Base-by-base conservation (phyloP, 129 eudicot genomes). In the Artemisia argyi region DNA sequence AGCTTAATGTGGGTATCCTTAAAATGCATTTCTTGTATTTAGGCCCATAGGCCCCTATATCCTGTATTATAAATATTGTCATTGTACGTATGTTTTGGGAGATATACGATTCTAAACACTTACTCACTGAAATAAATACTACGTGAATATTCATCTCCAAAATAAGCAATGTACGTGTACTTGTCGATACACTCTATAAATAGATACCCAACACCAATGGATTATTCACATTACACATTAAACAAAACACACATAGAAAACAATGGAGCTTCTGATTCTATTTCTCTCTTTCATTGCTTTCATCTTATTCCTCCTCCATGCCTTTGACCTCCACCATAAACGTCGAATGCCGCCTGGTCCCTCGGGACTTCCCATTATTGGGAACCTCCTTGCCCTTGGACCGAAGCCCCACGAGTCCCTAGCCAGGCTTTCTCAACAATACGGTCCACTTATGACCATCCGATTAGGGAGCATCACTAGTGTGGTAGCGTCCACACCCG, bases 341-440 rank as follows among this genome's bases (percentile, higher is more conserved):
- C n/a, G 57, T 7, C 57, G 16, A 24, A 46, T 66, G 35, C 71
- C 71, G 39, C 71, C 71, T 0, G 81, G 85, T 22, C 85, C 79
- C 4, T 14, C 46, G 0, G 79, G 80, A 20, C 42, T 82, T 50
- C 86, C 83, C 22, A 48, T 82, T 50, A 39, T 82, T 28, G 86
- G 86, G 7, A 82, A 79, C 69, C 80, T 82, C 59, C 75, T 82
- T n/a, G n/a, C 64, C 1, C 63, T 82, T 0, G 83, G 86, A 13
- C 51, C 65, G 1, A 73, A 68, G 39, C 86, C 86, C 15, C 82
- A 78, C 22, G 76, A 73, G 50, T 44, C 83, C 56, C 60, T 78
- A 14, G 73, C 79, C 16, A 71, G 78, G 28, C 76, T 82, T 13
- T 24, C 86, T n/a, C 44, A 78, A 39, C 55, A 70, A 58, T 51